Evolutionary conservation across 345 rosid genomes (phyloP).

Genomic region (Syzygium jambos): DNA sequence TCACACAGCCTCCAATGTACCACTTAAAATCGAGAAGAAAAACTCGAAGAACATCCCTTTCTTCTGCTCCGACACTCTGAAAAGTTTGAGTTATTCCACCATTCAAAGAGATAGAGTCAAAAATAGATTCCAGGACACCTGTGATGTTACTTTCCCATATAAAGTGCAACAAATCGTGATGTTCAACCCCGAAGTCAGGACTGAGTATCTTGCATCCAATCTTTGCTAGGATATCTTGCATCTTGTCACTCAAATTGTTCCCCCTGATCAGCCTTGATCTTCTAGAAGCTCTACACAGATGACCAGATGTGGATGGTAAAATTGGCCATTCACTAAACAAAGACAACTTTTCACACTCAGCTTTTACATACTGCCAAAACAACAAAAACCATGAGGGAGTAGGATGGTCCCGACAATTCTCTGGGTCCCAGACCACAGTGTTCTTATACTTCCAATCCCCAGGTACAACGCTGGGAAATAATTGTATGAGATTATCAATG

Average conservation of each 20-base stretch:
- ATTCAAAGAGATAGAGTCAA: slow-evolving; percentile 42
- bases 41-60: slow-evolving; percentile 67
- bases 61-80: slow-evolving; percentile 45
- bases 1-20: slow-evolving; percentile 49
- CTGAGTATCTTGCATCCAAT: slow-evolving; percentile 82
- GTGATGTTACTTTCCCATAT: slow-evolving; percentile 47
- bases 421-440: slow-evolving; percentile 69
- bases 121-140: slow-evolving; percentile 69
- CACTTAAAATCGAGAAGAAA: slow-evolving; percentile 81
- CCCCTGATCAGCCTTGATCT: slow-evolving; percentile 66
- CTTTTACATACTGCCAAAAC: slow-evolving; percentile 74
- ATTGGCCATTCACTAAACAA: slow-evolving; percentile 89
- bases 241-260: slow-evolving; percentile 48
- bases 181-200: slow-evolving; percentile 46
- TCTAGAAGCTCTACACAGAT: slow-evolving; percentile 58
- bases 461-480: slow-evolving; percentile 74
- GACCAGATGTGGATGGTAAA: slow-evolving; percentile 76
- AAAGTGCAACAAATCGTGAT: slow-evolving; percentile 63
- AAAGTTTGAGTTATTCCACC: slow-evolving; percentile 22
- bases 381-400: slow-evolving; percentile 74
- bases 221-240: slow-evolving; percentile 55
- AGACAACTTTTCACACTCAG: slow-evolving; percentile 50
- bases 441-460: slow-evolving; percentile 69
- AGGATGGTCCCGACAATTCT: slow-evolving; percentile 48
- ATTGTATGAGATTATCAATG: slow-evolving; percentile 42